A percentile compares a stretch with the other conserved stretches of the same genome.
Conservation (phyloP, 768 basidiomycete genomes). For the Suillus spraguei region DNA sequence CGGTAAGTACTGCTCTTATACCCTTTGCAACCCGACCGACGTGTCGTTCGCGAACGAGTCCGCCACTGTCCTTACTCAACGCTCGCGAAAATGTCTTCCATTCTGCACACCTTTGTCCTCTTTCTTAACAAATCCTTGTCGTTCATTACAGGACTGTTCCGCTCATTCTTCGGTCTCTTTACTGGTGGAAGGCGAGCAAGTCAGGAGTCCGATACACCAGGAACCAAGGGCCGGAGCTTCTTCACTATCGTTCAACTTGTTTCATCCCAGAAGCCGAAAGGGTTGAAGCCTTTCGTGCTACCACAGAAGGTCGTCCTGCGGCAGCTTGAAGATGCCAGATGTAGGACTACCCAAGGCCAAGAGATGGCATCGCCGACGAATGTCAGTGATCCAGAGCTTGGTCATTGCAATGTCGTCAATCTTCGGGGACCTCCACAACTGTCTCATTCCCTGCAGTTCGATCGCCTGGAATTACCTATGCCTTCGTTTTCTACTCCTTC, state of each 20-base stretch:
- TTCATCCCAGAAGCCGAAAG: constrained; percentile 3
- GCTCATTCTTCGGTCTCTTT: constrained; percentile 27
- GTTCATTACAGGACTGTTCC: constrained; percentile 30
- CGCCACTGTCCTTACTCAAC: constrained; percentile 20
- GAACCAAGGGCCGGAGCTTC: background rate
- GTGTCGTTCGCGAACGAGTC: constrained; percentile 4
- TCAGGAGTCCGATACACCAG: constrained; percentile 7
- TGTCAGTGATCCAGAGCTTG: constrained; percentile 1
- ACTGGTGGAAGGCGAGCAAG: constrained; percentile 15
- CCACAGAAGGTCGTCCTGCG: background rate
- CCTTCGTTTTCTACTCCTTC: constrained; percentile 1
- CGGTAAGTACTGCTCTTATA: background rate
- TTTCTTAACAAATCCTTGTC: constrained; percentile 27
- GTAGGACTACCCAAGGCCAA: background rate
- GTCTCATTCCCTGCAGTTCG: background rate
- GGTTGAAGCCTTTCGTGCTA: constrained; percentile 1
- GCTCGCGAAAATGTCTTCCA: constrained; percentile 16
- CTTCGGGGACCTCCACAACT: background rate
- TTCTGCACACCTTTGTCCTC: constrained; percentile 13
- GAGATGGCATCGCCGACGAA: background rate
- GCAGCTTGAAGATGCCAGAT: background rate
- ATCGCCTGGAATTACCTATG: background rate
- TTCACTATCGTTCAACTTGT: background rate
- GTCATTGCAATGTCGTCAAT: background rate
- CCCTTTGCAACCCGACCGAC: background rate